A percentile compares a stretch with the other conserved stretches of the same genome.
phyloP scores from a whole-genome alignment of 208 protist genomes.

The Trypanosoma lewisi region DNA sequence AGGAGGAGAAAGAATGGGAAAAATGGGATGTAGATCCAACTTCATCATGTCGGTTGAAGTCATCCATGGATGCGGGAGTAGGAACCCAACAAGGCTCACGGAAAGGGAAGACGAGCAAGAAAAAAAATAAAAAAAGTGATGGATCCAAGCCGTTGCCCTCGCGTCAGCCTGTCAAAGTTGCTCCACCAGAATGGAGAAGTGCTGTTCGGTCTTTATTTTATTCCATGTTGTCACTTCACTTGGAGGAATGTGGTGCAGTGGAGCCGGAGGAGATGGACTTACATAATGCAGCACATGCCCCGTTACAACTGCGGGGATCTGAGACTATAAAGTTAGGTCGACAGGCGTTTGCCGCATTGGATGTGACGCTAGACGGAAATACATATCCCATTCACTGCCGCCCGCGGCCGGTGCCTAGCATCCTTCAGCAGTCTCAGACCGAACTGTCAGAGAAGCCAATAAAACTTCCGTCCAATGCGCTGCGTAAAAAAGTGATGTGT shows the following conservation, averaged over 20 bases:
- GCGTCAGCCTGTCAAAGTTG: background rate
- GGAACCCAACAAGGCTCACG: no score
- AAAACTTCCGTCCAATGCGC: background rate
- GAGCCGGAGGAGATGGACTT: conserved; percentile 25
- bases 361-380: conserved; percentile 79
- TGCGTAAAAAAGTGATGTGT: conserved; percentile 8
- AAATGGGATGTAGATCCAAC: background rate
- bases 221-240: conserved; percentile 37
- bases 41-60: background rate
- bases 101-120: background rate
- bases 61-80: no score
- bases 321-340: conserved; percentile 21
- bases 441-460: background rate
- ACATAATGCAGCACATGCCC: background rate
- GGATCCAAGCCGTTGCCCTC: background rate
- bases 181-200: conserved; percentile 17
- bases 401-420: conserved; percentile 2
- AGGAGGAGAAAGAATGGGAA: background rate
- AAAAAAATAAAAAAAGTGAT: no score
- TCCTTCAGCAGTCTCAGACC: conserved; percentile 13
- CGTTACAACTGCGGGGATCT: conserved; percentile 14
- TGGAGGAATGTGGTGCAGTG: conserved; percentile 20
- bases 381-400: conserved; percentile 53
- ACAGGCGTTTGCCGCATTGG: conserved; percentile 41
- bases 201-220: conserved; percentile 36